Conservation (phyloP, 2,329 filamentous ascomycete species). For the Aspergillus calidoustus region DNA sequence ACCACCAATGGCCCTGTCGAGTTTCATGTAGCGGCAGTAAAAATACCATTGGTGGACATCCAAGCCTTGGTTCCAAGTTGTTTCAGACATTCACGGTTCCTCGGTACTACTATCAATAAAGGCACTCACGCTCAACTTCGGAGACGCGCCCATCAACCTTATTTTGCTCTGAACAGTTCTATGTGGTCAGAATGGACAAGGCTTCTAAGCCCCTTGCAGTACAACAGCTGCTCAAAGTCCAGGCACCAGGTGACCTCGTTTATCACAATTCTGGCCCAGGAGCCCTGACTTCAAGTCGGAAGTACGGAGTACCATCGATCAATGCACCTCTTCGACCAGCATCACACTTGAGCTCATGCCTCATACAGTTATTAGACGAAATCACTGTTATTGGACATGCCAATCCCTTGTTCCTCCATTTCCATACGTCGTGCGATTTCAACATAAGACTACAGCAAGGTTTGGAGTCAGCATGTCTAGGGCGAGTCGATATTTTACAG, state of each 20-base stretch:
- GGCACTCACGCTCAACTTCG: conserved; percentile 2
- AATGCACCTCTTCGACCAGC: not conserved
- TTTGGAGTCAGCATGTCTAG: not conserved
- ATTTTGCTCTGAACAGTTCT: not conserved
- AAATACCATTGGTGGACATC: not conserved
- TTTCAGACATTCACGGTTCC: conserved; percentile 1
- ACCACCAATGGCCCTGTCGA: not conserved
- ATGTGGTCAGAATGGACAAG: not conserved
- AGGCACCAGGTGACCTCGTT: not conserved
- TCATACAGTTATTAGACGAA: not conserved
- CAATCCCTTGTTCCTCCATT: not conserved
- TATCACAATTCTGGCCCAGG: not conserved
- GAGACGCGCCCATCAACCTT: conserved; percentile 13
- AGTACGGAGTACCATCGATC: not conserved
- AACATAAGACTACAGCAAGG: not conserved
- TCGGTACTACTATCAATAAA: conserved; percentile 1
- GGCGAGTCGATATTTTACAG: not conserved
- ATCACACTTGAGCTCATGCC: not conserved
- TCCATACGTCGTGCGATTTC: not conserved
- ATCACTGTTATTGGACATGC: not conserved
- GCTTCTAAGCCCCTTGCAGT: not conserved
- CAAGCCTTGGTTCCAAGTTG: not conserved
- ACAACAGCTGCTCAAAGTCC: no score
- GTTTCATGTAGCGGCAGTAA: not conserved
- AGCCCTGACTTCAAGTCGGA: not conserved